phyloP scores from a whole-genome alignment of 352 stramenopile genomes.

The Peronospora destructor region DNA sequence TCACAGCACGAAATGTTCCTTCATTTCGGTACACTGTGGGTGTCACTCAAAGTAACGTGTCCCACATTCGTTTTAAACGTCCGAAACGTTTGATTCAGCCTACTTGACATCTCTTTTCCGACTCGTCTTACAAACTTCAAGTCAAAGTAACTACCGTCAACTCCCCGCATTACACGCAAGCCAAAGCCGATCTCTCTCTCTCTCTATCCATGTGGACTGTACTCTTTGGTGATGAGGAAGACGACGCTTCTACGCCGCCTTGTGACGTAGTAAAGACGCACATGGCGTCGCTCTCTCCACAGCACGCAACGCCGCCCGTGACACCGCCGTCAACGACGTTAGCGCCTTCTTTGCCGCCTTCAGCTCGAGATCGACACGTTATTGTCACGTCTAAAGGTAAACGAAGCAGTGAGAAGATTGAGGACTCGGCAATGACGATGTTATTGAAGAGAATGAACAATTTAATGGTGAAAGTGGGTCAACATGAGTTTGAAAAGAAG shows the following conservation, averaged over 20 bases:
- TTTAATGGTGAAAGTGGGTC: constrained; percentile 77
- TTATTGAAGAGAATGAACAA: constrained; percentile 72
- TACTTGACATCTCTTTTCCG: background rate
- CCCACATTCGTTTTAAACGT: too few species aligned
- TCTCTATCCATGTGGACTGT: constrained; percentile 42
- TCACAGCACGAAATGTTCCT: constrained; percentile 9
- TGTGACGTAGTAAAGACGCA: constrained; percentile 7
- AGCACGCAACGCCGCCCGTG: constrained; percentile 28
- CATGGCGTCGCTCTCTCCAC: constrained; percentile 12
- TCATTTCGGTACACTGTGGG: background rate
- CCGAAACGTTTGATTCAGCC: too few species aligned
- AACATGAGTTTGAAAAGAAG: constrained; percentile 86
- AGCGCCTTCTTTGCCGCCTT: constrained; percentile 17
- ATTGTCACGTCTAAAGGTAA: constrained; percentile 8
- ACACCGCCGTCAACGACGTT: constrained; percentile 27
- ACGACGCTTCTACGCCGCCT: constrained; percentile 6
- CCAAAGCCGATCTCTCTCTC: too few species aligned
- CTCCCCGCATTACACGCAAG: constrained; percentile 18
- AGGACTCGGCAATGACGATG: constrained; percentile 60
- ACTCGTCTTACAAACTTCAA: background rate
- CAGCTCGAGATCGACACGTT: background rate
- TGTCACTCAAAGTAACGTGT: too few species aligned
- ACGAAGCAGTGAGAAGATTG: constrained; percentile 22
- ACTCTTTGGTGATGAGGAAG: constrained; percentile 51
- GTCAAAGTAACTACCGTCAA: background rate